Base-by-base conservation (phyloP, 768 basidiomycete genomes). In the Boletus sensibilis region DNA sequence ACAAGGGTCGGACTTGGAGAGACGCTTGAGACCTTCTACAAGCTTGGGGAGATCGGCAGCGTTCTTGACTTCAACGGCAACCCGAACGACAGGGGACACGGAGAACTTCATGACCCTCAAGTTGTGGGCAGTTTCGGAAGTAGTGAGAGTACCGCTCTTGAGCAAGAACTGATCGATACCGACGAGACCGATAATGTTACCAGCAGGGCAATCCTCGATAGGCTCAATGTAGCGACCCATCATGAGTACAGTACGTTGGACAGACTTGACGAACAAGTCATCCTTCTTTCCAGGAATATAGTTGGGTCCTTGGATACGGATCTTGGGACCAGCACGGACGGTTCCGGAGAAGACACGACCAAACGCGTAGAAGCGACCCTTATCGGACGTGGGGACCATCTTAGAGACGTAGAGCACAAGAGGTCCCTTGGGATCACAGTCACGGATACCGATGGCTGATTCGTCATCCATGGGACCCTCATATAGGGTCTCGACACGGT, bases 31-130 rank as follows among this genome's bases (percentile, higher is more conserved):
- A 81, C 97, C 97, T 83, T 99, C 97, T 60, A 98, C 97, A 63
- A 99, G 90, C 80, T 99, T 99, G 71, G 97, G 97, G 45, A 99
- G 84, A 83, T 99, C 97, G 57, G 92, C 85, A 56, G 97, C 94
- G 75, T 98, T 99, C 88, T 98, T 98, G 77, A 98, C 97, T 77
- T 99, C 97, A 66, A 99, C 97, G 63, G 97, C 93, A 70, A 98
- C 94, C 74, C 87, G 97, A 43, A 99, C 97, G 81, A 99, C 97
- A 65, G 97, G 97, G 31, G 97, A 98, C 54, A 99, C 97, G 74
- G 95, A 98, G 85, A 98, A 98, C 79, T 90, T 93, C 97, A 99
- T 99, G 76, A 99, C 94, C 80, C 81, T 93, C 94, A 99, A 97
- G 83, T 99, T 99, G 83, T 99, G 97, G 50, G 97, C 97, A 51